Base-by-base conservation (phyloP, 768 basidiomycete genomes). In the Amanita rubescens region DNA sequence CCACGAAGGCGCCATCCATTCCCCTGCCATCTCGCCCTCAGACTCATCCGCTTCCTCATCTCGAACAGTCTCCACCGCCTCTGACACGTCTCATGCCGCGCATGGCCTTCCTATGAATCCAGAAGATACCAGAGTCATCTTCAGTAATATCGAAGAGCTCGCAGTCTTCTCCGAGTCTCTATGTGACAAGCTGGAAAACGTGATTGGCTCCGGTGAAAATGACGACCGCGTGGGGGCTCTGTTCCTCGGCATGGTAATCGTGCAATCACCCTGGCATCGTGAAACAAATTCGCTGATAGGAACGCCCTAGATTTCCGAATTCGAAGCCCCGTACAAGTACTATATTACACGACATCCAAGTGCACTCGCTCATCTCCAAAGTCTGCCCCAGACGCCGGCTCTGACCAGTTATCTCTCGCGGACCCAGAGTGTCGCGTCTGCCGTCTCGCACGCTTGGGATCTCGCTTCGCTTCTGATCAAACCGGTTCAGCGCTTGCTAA, bases 401-500 rank as follows among this genome's bases (percentile, higher is more conserved):
- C 75, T 94, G 7, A 70, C 73, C 12, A 70, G 76, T 3, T 94
- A 93, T 67, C 75, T 90, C 43, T 66, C 76, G 9, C 80, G 82
- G 33, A 87, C 87, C 15, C 78, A 80, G 55, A 75, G 72, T 10
- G 73, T 87, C 34, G 85, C 88, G 1, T 78, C 83, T 1, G 77
- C 80, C 20, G 76, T 88, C 11, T 88, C 90, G 0, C 85, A 91
- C 61, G 89, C 92, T 2, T 94, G 92, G 86, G 95, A 99, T 65
- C 81, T 99, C 24, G 77, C 90, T 5, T 93, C 92, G 0, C 79
- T 97, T 35, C 85, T 99, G 56, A 97, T 99, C 69, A 97, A 98
- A 69, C 96, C 96, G 32, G 92, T 99, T 3, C 96, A 98, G 63
- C 84, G 95, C 14, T 78, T 97, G 51, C 82, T 97, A 58, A 98